These are phyloP conservation scores for Epithemia pelagica DNA, from an alignment of 108 stramenopile genomes.

Conservation along the genomic window DNA sequence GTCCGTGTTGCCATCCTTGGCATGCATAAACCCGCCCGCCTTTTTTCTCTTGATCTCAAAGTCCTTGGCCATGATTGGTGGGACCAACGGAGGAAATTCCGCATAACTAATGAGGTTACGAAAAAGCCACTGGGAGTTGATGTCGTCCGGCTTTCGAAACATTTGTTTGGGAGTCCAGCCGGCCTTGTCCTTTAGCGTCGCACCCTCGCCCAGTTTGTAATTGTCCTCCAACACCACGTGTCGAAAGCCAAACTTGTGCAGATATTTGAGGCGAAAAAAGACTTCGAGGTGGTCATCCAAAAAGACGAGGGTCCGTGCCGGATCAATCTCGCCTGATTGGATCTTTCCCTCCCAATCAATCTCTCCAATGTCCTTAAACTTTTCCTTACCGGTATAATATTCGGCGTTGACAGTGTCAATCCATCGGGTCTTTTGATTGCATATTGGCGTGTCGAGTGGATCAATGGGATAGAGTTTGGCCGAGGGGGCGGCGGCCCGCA, in stretches of 20 bases:
- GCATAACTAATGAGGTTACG: not conserved
- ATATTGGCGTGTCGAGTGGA: conserved; percentile 17
- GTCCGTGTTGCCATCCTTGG: not conserved
- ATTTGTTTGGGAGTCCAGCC: conserved; percentile 17
- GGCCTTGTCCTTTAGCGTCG: not conserved
- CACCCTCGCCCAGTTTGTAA: conserved; percentile 24
- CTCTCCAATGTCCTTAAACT: conserved; percentile 18
- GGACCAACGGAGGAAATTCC: conserved; percentile 21
- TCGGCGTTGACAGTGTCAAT: conserved; percentile 10
- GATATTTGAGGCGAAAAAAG: not conserved
- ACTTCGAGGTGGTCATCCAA: conserved; percentile 21
- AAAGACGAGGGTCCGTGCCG: conserved; percentile 18
- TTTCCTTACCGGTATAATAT: conserved; percentile 9
- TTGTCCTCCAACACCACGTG: conserved; percentile 31
- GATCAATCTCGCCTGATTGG: conserved; percentile 10
- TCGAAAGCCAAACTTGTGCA: conserved; percentile 19
- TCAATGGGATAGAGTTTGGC: conserved; percentile 18
- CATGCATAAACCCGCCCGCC: conserved; percentile 11
- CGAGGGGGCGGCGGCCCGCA: conserved; percentile 15
- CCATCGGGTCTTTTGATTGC: conserved; percentile 21
- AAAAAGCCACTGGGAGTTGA: not conserved
- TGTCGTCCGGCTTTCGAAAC: not conserved
- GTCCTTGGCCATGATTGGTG: conserved; percentile 13
- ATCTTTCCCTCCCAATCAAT: conserved; percentile 14
- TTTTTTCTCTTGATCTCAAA: not conserved